Percentiles rank a stretch among this genome's conserved stretches.
phyloP scores from a whole-genome alignment of 495 filamentous ascomycete genomes.

The Tuber umbilicatum region DNA sequence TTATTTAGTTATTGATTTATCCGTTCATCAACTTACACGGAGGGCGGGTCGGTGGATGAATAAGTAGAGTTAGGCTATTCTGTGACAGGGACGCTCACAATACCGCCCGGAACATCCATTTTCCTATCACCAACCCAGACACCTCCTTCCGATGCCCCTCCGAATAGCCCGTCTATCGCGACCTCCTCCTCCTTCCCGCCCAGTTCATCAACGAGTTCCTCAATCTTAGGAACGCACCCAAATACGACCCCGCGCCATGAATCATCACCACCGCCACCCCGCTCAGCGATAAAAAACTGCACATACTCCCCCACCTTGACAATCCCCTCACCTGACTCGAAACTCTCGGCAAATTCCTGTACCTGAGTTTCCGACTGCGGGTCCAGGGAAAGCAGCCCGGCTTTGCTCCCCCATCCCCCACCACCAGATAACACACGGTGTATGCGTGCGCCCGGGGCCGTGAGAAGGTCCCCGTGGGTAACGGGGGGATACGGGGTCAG shows the following conservation, averaged over 20 bases:
- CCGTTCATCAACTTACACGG: background rate
- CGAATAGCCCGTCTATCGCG: conserved; percentile 35
- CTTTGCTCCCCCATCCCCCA: conserved; percentile 69
- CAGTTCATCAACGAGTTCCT: conserved; percentile 12
- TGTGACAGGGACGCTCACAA: conserved; percentile 8
- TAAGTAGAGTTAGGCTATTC: background rate
- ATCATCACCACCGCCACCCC: background rate
- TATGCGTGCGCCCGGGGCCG: conserved; percentile 36
- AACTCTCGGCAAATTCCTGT: conserved; percentile 23
- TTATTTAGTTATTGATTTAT: background rate
- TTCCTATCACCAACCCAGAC: conserved; percentile 31
- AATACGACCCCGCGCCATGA: conserved; percentile 21
- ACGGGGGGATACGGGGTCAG: conserved; percentile 45
- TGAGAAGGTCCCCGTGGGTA: conserved; percentile 20
- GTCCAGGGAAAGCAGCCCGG: conserved; percentile 61
- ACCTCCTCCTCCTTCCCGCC: conserved; percentile 16
- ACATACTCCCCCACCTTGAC: conserved; percentile 31
- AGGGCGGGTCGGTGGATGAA: background rate
- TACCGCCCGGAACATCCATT: conserved; percentile 39
- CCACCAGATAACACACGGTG: conserved; percentile 62
- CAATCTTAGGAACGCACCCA: conserved; percentile 31
- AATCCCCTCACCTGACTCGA: conserved; percentile 32
- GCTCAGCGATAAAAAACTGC: conserved; percentile 35
- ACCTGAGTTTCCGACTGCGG: conserved; percentile 44
- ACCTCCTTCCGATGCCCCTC: conserved; percentile 30